Percentiles rank a stretch among this genome's conserved stretches.
These are phyloP conservation scores for Phaffia australis DNA, from an alignment of 768 basidiomycete genomes.

Conservation along the genomic window DNA sequence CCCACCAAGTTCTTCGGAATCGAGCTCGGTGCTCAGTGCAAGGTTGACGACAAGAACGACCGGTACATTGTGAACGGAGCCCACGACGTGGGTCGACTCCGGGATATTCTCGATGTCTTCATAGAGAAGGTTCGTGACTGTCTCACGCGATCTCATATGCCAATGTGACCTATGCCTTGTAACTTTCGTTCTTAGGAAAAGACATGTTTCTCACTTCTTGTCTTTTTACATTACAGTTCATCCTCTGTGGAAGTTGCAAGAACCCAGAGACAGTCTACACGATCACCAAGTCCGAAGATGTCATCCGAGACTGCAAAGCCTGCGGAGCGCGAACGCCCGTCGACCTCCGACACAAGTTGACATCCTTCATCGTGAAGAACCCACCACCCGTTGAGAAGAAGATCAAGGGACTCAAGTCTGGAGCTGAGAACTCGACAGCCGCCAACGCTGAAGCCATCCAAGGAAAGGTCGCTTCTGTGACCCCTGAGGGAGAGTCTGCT, in stretches of 20 bases:
- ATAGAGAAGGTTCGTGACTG: slow-evolving; percentile 54
- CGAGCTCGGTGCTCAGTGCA: slow-evolving; percentile 94
- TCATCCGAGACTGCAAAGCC: slow-evolving; percentile 94
- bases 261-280: slow-evolving; percentile 96
- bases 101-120: slow-evolving; percentile 90
- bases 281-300: slow-evolving; percentile 78
- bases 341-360: slow-evolving; percentile 94
- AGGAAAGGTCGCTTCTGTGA: slow-evolving; percentile 39
- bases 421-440: slow-evolving; percentile 26
- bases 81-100: slow-evolving; percentile 78
- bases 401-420: slow-evolving; percentile 41
- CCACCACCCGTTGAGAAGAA: slow-evolving; percentile 83
- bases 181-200: background rate
- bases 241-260: slow-evolving; percentile 94
- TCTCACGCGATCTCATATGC: background rate
- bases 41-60: slow-evolving; percentile 91
- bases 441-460: slow-evolving; percentile 26
- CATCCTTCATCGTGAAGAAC: slow-evolving; percentile 93
- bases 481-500: slow-evolving; percentile 38
- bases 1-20: slow-evolving; percentile 99
- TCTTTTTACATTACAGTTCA: slow-evolving; percentile 49
- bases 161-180: background rate
- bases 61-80: slow-evolving; percentile 98
- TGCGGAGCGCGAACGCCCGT: slow-evolving; percentile 84
- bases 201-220: background rate